A percentile compares a stretch with the other conserved stretches of the same genome.
These are phyloP conservation scores for Sphagnum tenellum DNA, from an alignment of 225 moss, liverwort and hornwort species.

Conservation along the genomic window DNA sequence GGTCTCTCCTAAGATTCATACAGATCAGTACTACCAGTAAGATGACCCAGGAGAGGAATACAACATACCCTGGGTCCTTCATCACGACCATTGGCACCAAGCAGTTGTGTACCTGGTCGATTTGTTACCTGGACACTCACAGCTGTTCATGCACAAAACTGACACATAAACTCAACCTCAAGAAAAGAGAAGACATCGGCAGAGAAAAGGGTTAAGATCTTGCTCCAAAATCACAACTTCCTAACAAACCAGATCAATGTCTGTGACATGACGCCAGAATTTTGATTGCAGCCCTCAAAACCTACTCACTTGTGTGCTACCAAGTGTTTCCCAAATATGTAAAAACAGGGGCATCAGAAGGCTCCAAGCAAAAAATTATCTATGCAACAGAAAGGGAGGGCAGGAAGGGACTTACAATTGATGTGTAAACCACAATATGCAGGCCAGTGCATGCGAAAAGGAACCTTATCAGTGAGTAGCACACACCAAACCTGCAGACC, in stretches of 20 bases:
- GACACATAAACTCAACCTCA: background rate
- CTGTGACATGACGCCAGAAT: no score
- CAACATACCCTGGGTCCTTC: constrained; percentile 80
- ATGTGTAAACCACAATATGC: constrained; percentile 73
- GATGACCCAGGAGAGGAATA: background rate
- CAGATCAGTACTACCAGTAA: background rate
- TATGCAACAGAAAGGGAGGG: background rate
- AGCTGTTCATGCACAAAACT: constrained; percentile 26
- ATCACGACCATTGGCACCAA: constrained; percentile 94
- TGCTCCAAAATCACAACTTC: no score
- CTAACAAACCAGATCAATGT: no score
- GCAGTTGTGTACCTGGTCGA: constrained; percentile 80
- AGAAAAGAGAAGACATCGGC: background rate
- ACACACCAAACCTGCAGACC: constrained; percentile 88
- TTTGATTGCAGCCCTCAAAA: no score
- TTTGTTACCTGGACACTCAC: constrained; percentile 78
- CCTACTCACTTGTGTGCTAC: no score
- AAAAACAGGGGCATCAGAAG: no score
- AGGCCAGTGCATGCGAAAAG: constrained; percentile 98
- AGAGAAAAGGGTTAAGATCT: no score
- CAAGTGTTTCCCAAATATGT: no score
- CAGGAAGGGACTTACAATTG: constrained; percentile 45
- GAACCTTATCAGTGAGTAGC: constrained; percentile 90
- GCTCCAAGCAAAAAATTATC: background rate
- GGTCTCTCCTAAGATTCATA: no score